Evolutionary conservation across 257 asterid species (phyloP).

Genomic region (Gynochthodes officinalis): DNA sequence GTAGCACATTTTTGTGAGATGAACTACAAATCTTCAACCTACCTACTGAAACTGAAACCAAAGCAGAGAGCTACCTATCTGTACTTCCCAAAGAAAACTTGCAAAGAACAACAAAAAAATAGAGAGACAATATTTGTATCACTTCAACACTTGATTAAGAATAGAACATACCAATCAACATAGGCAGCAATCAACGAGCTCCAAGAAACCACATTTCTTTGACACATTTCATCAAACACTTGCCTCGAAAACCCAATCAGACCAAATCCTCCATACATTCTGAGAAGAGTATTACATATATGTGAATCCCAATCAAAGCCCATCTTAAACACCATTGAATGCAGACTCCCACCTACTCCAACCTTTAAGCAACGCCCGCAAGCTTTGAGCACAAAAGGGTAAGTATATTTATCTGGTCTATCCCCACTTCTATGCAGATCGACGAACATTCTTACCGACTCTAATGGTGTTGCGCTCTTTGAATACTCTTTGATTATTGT

Average conservation of each 20-base stretch:
- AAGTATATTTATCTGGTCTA: conserved; percentile 46
- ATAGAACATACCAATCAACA: conserved; percentile 50
- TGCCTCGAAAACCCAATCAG: conserved; percentile 27
- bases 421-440: conserved; percentile 28
- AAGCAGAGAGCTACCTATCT: neutral
- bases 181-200: conserved; percentile 72
- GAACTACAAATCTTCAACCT: neutral
- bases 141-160: neutral
- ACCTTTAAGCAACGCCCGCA: conserved; percentile 59
- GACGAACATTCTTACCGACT: conserved; percentile 40
- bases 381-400: conserved; percentile 60
- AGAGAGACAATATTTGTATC: neutral
- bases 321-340: conserved; percentile 44
- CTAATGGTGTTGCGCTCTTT: conserved; percentile 36
- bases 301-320: conserved; percentile 47
- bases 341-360: conserved; percentile 50
- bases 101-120: neutral
- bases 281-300: conserved; percentile 51
- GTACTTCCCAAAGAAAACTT: neutral
- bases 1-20: neutral
- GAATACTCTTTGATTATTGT: conserved; percentile 53
- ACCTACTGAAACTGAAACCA: neutral
- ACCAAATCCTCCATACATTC: conserved; percentile 49
- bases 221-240: conserved; percentile 64
- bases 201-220: conserved; percentile 70